Conservation (phyloP, 306 rosid species). For the Quercus robur region DNA sequence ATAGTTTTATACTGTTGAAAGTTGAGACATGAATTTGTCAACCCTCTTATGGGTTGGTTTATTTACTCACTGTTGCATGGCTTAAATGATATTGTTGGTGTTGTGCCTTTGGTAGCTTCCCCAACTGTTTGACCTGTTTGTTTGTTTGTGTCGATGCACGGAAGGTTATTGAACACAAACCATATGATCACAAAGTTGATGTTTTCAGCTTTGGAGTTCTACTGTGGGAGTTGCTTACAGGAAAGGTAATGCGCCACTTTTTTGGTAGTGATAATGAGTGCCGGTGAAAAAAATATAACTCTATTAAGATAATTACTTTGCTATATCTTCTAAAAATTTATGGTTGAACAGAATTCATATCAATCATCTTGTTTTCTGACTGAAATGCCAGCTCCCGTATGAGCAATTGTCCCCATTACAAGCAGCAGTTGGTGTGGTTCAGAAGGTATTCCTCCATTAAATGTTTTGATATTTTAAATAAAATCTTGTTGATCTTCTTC, state of each 20-base stretch:
- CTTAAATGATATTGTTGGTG: background rate
- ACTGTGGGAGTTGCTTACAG: conserved; percentile 79
- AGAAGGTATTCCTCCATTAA: conserved; percentile 49
- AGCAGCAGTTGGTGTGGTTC: conserved; percentile 89
- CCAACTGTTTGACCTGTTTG: background rate
- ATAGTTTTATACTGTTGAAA: background rate
- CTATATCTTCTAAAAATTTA: conserved; percentile 15
- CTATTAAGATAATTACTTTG: background rate
- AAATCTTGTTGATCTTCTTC: background rate
- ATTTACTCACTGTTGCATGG: background rate
- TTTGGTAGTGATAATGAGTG: background rate
- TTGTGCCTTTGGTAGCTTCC: background rate
- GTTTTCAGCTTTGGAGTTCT: conserved; percentile 79
- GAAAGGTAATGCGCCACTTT: conserved; percentile 50
- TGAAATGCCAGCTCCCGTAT: conserved; percentile 65
- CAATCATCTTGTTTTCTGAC: conserved; percentile 32
- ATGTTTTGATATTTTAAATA: background rate
- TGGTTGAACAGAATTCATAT: conserved; percentile 27
- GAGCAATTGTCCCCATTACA: conserved; percentile 76
- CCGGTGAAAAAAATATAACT: background rate
- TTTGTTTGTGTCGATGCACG: conserved; percentile 24
- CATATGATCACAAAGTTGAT: conserved; percentile 72
- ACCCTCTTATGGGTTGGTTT: background rate
- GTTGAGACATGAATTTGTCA: background rate
- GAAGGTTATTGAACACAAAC: conserved; percentile 81